phyloP scores from a whole-genome alignment of 495 filamentous ascomycete species.

The Aspergillus sparsus region DNA sequence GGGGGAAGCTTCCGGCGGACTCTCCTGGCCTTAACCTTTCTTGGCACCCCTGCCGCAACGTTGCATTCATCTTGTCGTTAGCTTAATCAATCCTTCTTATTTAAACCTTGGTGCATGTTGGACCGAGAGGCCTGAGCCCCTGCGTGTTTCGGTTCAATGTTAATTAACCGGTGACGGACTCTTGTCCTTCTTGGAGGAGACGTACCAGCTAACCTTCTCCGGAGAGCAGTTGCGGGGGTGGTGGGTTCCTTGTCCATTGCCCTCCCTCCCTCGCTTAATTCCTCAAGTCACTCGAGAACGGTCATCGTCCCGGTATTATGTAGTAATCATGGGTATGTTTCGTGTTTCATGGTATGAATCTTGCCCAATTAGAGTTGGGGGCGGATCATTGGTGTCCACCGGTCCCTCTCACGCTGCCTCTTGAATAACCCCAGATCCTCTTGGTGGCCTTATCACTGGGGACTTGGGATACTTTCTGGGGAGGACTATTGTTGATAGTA shows the following conservation, averaged over 20 bases:
- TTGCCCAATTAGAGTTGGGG: neutral
- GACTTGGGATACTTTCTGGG: slow-evolving; percentile 2
- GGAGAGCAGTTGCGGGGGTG: slow-evolving; percentile 15
- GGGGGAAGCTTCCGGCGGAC: slow-evolving; percentile 35
- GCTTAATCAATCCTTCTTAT: slow-evolving; percentile 6
- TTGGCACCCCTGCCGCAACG: slow-evolving; percentile 24
- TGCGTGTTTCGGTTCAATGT: slow-evolving; percentile 18
- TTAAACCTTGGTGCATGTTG: slow-evolving; percentile 16
- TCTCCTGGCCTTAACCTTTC: slow-evolving; percentile 1
- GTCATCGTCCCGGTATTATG: slow-evolving; percentile 1
- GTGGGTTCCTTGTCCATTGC: slow-evolving; percentile 10
- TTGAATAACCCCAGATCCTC: slow-evolving; percentile 10
- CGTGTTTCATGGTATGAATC: neutral
- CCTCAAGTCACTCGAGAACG: slow-evolving; percentile 2
- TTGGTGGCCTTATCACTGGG: slow-evolving; percentile 4
- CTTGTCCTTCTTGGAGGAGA: slow-evolving; percentile 27
- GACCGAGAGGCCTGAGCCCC: slow-evolving; percentile 8
- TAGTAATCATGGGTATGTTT: slow-evolving; percentile 2
- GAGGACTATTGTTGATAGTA: slow-evolving; percentile 1
- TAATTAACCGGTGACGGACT: slow-evolving; percentile 28
- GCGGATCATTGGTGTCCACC: slow-evolving; percentile 6
- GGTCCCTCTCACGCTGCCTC: slow-evolving; percentile 5
- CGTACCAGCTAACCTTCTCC: slow-evolving; percentile 23
- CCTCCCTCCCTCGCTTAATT: slow-evolving; percentile 18
- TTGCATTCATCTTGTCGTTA: slow-evolving; percentile 13